Base-by-base conservation (phyloP, 2,329 filamentous ascomycete genomes). In the Fusarium pseudograminearum region DNA sequence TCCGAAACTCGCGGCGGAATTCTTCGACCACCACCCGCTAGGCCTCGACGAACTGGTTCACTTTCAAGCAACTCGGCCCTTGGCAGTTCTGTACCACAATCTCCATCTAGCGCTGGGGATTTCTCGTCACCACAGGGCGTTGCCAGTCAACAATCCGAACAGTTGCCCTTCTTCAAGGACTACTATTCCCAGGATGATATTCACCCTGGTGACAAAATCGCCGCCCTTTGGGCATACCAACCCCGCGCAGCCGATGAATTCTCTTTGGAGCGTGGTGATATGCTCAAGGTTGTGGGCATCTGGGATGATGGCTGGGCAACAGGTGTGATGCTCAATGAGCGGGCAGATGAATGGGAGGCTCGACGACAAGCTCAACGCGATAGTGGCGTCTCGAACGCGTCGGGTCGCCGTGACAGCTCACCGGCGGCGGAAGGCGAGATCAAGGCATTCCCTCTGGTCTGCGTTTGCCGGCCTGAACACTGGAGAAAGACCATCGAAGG, bases 261-360 rank as follows among this genome's bases (percentile, higher is more conserved):
- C 76, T 86, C 93, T 40, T 85, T 99, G 38, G 96, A 98, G 75
- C 90, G 96, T 61, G 96, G 96, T 56, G 96, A 99, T 77, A 98
- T 99, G 94, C 87, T 99, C 76, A 98, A 98, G 82, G 91, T 99
- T 16, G 91, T 98, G 33, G 96, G 96, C 67, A 99, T 99, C 72
- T 99, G 96, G 96, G 96, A 99, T 76, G 96, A 99, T 78, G 96
- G 96, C 47, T 99, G 96, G 96, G 96, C 96, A 14, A 99, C 96
- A 2, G 96, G 96, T 74, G 87, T 98, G 57, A 86, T 97, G 77
- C 83, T 97, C 58, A 86, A 91, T 56, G 93, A 97, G 74, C 87
- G 89, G 57, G 94, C 94, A 4, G 95, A 98, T 65, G 93, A 98
- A 69, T 98, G 93, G 90, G 93, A 97, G 73, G 86, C 87, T 44